phyloP scores from a whole-genome alignment of 495 filamentous ascomycete species.

The Physcia stellaris region DNA sequence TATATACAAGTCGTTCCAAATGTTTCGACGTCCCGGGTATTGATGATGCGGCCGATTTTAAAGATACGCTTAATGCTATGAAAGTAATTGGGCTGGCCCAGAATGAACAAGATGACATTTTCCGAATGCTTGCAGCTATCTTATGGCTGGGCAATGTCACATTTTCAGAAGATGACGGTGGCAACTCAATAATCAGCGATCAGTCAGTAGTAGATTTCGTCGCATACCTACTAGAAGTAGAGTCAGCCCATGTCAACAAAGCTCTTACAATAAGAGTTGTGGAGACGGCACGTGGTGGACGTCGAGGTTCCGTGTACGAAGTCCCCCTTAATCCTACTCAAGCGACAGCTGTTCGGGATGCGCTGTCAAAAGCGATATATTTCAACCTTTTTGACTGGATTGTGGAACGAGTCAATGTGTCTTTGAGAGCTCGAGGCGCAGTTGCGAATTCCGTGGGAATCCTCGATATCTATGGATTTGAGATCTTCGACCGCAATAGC shows the following conservation, averaged over 20 bases:
- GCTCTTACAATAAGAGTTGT: constrained; percentile 81
- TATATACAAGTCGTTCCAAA: constrained; percentile 90
- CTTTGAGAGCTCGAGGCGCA: constrained; percentile 63
- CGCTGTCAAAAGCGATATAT: constrained; percentile 87
- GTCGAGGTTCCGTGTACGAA: constrained; percentile 72
- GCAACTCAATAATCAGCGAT: constrained; percentile 76
- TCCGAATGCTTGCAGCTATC: constrained; percentile 87
- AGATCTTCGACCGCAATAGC: constrained; percentile 98
- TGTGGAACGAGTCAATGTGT: constrained; percentile 80
- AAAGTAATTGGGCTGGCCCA: constrained; percentile 79
- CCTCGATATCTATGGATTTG: constrained; percentile 98
- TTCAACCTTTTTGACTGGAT: constrained; percentile 99
- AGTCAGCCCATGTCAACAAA: constrained; percentile 64
- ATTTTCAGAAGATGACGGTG: constrained; percentile 74
- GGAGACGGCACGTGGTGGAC: constrained; percentile 76
- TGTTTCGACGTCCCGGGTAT: constrained; percentile 89
- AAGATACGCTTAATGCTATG: constrained; percentile 90
- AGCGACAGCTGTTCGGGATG: constrained; percentile 86
- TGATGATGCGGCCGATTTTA: constrained; percentile 81
- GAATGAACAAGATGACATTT: constrained; percentile 87
- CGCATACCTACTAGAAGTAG: constrained; percentile 85
- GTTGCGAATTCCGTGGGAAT: constrained; percentile 84
- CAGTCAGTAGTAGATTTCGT: constrained; percentile 87
- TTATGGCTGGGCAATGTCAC: constrained; percentile 91
- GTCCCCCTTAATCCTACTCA: constrained; percentile 84